These are phyloP conservation scores for Syzygium aromaticum DNA, from an alignment of 345 rosid genomes.

Conservation along the genomic window DNA sequence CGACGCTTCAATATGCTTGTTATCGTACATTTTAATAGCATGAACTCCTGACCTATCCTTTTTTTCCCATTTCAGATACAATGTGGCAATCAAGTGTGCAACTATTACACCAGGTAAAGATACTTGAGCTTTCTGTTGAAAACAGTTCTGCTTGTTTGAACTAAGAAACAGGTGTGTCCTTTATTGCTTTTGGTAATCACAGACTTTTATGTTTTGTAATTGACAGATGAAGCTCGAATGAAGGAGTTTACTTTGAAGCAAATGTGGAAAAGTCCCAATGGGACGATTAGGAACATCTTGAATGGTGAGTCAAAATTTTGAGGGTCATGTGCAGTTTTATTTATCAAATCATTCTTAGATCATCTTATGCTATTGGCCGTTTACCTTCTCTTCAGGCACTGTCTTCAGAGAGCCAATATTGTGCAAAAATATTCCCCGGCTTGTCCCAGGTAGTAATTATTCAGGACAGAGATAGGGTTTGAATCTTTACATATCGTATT, in stretches of 20 bases:
- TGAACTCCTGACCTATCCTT: neutral
- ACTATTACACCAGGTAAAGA: conserved; percentile 91
- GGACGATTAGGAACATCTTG: conserved; percentile 91
- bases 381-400: conserved; percentile 56
- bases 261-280: conserved; percentile 99
- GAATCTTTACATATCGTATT: neutral
- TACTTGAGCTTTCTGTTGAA: neutral
- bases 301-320: conserved; percentile 46
- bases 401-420: conserved; percentile 96
- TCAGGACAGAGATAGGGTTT: neutral
- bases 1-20: neutral
- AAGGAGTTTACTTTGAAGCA: conserved; percentile 79
- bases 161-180: neutral
- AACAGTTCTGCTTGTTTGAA: neutral
- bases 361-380: neutral
- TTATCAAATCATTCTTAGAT: conserved; percentile 1
- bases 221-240: conserved; percentile 85
- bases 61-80: conserved; percentile 45
- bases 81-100: conserved; percentile 97
- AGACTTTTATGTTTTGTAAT: neutral
- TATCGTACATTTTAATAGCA: neutral
- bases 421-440: conserved; percentile 84
- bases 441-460: conserved; percentile 57
- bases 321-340: neutral
- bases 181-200: neutral